These are phyloP conservation scores for Laetiporus sulphureus DNA, from an alignment of 1,284 basidiomycete species.

Conservation along the genomic window DNA sequence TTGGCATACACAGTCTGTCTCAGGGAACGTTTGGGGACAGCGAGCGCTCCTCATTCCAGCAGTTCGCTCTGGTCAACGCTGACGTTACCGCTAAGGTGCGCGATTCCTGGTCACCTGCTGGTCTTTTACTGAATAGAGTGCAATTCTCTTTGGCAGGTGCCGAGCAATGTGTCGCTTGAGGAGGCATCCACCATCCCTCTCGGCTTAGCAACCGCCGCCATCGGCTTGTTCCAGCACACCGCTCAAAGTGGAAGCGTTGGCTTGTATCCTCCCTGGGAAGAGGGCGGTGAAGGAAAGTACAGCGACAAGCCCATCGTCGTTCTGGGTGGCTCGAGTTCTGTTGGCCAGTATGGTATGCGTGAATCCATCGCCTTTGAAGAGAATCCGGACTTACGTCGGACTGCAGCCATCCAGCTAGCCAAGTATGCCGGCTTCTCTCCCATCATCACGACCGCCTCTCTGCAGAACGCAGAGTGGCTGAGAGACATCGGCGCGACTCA, in stretches of 20 bases:
- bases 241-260: conserved; percentile 24
- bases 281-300: conserved; percentile 30
- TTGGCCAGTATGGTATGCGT: conserved; percentile 27
- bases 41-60: conserved; percentile 19
- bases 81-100: conserved; percentile 19
- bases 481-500: conserved; percentile 25
- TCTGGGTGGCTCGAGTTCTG: conserved; percentile 29
- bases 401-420: conserved; percentile 34
- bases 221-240: conserved; percentile 30
- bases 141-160: conserved; percentile 29
- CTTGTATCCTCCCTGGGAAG: conserved; percentile 23
- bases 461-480: conserved; percentile 33
- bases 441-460: conserved; percentile 43
- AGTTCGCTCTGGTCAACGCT: conserved; percentile 18
- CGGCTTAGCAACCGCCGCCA: conserved; percentile 30
- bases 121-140: conserved; percentile 21
- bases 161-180: conserved; percentile 20
- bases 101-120: conserved; percentile 8
- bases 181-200: conserved; percentile 32
- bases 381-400: conserved; percentile 27
- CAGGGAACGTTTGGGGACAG: conserved; percentile 1
- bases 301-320: conserved; percentile 28
- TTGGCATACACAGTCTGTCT: neutral
- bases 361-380: conserved; percentile 33
- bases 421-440: conserved; percentile 41